A percentile compares a stretch with the other conserved stretches of the same genome.
These are phyloP conservation scores for Zymoseptoria pseudotritici DNA, from an alignment of 2,329 filamentous ascomycete genomes.

Conservation along the genomic window DNA sequence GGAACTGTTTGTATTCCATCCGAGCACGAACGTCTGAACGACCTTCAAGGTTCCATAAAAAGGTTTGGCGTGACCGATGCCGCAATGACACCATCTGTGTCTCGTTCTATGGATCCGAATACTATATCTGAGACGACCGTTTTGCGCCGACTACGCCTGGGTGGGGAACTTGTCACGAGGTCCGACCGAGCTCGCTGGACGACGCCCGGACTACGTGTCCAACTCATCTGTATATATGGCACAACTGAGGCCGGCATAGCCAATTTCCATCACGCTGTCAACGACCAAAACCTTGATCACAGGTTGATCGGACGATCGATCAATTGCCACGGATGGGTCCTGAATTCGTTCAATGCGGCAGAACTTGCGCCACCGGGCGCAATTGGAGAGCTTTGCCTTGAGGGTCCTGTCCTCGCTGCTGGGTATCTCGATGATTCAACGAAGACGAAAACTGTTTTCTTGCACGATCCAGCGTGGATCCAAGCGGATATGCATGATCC, in stretches of 20 bases:
- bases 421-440: constrained; percentile 34
- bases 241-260: constrained; percentile 31
- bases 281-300: not conserved
- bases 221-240: constrained; percentile 38
- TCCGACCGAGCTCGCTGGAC: constrained; percentile 33
- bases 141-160: constrained; percentile 3
- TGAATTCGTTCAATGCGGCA: constrained; percentile 23
- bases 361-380: constrained; percentile 34
- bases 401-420: constrained; percentile 39
- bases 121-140: not conserved
- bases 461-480: constrained; percentile 22
- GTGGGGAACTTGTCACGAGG: constrained; percentile 35
- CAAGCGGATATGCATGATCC: constrained; percentile 2
- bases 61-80: constrained; percentile 28
- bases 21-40: constrained; percentile 43
- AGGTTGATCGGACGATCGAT: constrained; percentile 9
- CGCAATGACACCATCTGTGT: constrained; percentile 52
- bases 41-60: constrained; percentile 39
- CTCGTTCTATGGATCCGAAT: constrained; percentile 36
- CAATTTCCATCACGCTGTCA: not conserved
- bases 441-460: constrained; percentile 27
- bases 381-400: constrained; percentile 40
- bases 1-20: constrained; percentile 8
- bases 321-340: constrained; percentile 23
- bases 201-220: constrained; percentile 22